Evolutionary conservation across 139 green algal genomes (phyloP).

Genomic region (Spirogloea muscicola): DNA sequence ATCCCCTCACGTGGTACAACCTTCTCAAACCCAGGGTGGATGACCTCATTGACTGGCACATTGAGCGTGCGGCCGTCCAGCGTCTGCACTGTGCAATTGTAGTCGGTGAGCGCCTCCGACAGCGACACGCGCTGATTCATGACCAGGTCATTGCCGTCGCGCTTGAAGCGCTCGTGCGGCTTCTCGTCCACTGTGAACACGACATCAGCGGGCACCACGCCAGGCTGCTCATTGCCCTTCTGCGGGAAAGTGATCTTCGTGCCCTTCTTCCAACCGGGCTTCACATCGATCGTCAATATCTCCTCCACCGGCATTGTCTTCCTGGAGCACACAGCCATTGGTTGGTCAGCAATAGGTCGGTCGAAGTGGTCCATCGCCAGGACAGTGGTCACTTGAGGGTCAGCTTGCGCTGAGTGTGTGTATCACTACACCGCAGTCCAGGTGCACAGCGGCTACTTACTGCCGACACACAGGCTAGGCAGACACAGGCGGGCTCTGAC

Average conservation of each 20-base stretch:
- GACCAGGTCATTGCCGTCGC: constrained; percentile 79
- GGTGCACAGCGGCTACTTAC: too few relatives aligned
- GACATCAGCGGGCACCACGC: constrained; percentile 71
- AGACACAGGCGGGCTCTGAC: too few relatives aligned
- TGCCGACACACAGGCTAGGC: too few relatives aligned
- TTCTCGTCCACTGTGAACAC: constrained; percentile 87
- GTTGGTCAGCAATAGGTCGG: too few relatives aligned
- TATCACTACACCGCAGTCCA: too few relatives aligned
- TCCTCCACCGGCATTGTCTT: constrained; percentile 58
- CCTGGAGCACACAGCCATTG: too few relatives aligned
- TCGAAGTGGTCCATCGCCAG: too few relatives aligned
- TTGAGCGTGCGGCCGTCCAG: constrained; percentile 28
- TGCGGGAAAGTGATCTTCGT: constrained; percentile 87
- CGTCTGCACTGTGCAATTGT: constrained; percentile 24
- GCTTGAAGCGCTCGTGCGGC: constrained; percentile 70
- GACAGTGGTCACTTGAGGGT: too few relatives aligned
- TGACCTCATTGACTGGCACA: constrained; percentile 28
- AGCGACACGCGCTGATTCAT: constrained; percentile 38
- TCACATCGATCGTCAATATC: constrained; percentile 80
- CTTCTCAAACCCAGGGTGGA: constrained; percentile 44
- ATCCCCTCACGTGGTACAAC: constrained; percentile 45
- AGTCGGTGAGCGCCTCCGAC: constrained; percentile 11
- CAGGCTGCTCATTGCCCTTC: constrained; percentile 76
- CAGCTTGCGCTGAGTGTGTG: too few relatives aligned
- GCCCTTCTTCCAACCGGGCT: constrained; percentile 89